Base-by-base conservation (phyloP, 371 early-diverging fungal species). In the Rhizopus delemar region DNA sequence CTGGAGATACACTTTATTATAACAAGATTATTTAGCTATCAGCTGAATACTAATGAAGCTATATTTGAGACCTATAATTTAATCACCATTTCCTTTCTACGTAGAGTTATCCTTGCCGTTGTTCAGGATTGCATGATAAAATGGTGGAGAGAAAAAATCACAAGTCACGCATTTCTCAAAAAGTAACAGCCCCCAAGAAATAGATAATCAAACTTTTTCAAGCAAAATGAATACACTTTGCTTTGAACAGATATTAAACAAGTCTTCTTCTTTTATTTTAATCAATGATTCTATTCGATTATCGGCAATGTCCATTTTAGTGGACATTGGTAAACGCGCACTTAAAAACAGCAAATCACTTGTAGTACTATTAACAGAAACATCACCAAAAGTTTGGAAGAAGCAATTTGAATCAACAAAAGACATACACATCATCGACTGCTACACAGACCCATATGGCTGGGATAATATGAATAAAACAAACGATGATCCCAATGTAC, bases 231-330 rank as follows among this genome's bases (percentile, higher is more conserved):
- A 51, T 41, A 13, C 61, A 46, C 63, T 72, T 32, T 66, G 68
- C 33, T 60, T 78, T 22, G 74, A 75, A 41, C 79, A 74, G 28
- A 41, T 78, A 38, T 46, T 78, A 9, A 59, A 73, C 53, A 69
- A 71, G 36, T 61, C 72, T 0, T 53, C 65, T 5, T 64, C 68
- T 7, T 74, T 75, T 16, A 56, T 71, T 8, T 45, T 75, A 12
- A 51, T 78, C 2, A 69, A 75, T 15, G 75, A 73, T 41, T 63
- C 72, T 0, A 50, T 75, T 11, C 57, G 63, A 9, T 59, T 69
- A 31, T 66, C 68, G 3, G 59, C 66, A 0, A 53, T 69, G 5
- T 65, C 75, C 3, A 45, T 78, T 1, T 56, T 78, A 8, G 38
- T 49, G 4, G 68, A 71, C 31, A 68, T 73, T 39, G 60, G 65